These are phyloP conservation scores for Thelonectria blattea DNA, from an alignment of 2,329 filamentous ascomycete species.

Conservation along the genomic window DNA sequence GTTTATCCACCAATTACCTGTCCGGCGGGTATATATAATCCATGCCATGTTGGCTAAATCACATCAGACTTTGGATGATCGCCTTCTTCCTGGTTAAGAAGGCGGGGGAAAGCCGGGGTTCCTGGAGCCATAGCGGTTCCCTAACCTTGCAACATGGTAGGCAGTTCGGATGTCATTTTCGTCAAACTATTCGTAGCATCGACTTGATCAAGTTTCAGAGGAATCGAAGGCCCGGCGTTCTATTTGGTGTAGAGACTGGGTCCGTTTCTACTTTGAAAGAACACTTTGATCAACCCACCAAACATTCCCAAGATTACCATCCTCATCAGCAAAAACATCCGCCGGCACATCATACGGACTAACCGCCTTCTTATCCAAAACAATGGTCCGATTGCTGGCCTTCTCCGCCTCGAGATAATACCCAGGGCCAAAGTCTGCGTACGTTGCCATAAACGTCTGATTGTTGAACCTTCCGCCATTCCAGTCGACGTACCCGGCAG, in stretches of 20 bases:
- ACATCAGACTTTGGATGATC: not conserved
- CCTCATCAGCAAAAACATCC: conserved; percentile 3
- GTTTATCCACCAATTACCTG: not conserved
- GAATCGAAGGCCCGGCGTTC: too few species aligned
- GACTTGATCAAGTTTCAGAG: too few species aligned
- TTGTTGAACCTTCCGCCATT: conserved; percentile 15
- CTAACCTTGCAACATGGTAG: not conserved
- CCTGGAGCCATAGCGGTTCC: not conserved
- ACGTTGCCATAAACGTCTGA: conserved; percentile 18
- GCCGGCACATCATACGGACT: conserved; percentile 10
- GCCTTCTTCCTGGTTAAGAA: not conserved
- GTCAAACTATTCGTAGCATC: too few species aligned
- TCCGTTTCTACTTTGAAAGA: not conserved
- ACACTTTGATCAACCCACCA: conserved; percentile 13
- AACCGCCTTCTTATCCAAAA: conserved; percentile 3
- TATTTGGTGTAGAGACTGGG: too few species aligned
- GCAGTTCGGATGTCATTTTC: too few species aligned
- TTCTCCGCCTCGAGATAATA: conserved; percentile 14
- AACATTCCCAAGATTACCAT: conserved; percentile 1
- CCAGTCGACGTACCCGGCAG: conserved; percentile 18
- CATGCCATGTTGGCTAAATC: not conserved
- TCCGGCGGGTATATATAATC: not conserved
- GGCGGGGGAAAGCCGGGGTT: not conserved
- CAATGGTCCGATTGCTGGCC: conserved; percentile 7
- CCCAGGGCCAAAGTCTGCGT: conserved; percentile 11